Conservation (phyloP, 306 rosid genomes). For the Gastrolobium bilobum region DNA sequence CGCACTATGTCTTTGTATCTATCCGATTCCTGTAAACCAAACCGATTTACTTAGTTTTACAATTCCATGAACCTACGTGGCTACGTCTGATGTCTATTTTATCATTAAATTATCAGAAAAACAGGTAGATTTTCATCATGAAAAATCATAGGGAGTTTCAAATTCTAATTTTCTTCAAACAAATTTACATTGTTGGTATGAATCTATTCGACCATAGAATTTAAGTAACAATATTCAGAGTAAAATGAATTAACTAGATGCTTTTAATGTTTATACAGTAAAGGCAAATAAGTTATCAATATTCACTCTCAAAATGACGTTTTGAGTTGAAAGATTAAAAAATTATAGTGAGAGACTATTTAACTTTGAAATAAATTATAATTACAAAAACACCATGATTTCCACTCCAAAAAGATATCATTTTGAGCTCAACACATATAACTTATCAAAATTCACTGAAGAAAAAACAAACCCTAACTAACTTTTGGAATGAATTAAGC, state of each 20-base stretch:
- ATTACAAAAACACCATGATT: no score
- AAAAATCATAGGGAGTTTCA: background rate
- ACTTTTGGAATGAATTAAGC: background rate
- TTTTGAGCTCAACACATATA: no score
- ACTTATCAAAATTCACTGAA: no score
- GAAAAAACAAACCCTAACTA: no score
- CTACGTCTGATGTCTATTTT: background rate
- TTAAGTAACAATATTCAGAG: background rate
- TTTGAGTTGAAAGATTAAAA: no score
- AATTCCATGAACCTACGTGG: slow-evolving; percentile 1
- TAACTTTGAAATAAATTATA: no score
- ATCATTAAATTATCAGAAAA: background rate
- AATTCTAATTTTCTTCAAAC: background rate
- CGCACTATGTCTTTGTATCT: slow-evolving; percentile 62
- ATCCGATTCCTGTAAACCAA: slow-evolving; percentile 62
- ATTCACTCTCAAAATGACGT: no score
- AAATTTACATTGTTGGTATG: background rate
- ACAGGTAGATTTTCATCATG: background rate
- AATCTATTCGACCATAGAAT: background rate
- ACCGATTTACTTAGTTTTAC: slow-evolving; percentile 7
- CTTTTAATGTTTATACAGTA: no score
- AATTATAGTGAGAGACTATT: no score
- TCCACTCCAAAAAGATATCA: no score
- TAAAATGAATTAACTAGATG: background rate
- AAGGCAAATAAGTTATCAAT: no score